These are phyloP conservation scores for Asterella californica DNA, from an alignment of 225 moss, liverwort and hornwort genomes.

Conservation along the genomic window DNA sequence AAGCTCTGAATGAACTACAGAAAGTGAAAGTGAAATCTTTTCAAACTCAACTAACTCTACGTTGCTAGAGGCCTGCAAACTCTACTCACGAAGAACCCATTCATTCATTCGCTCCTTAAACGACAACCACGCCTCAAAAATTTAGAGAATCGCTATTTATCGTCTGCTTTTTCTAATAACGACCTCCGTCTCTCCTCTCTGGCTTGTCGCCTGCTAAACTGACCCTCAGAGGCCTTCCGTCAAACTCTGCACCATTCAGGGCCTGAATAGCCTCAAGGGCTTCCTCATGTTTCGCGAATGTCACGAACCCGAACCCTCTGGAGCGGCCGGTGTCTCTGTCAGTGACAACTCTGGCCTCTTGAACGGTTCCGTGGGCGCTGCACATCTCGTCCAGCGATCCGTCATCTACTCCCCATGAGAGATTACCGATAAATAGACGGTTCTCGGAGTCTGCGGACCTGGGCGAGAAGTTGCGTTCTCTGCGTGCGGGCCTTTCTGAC, in stretches of 20 bases:
- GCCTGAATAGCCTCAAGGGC: conserved; percentile 27
- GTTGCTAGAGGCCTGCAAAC: not conserved
- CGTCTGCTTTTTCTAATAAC: not conserved
- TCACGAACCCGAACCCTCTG: conserved; percentile 45
- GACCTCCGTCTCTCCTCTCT: conserved; percentile 11
- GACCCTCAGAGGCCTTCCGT: conserved; percentile 6
- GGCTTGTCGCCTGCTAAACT: conserved; percentile 20
- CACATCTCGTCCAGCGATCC: conserved; percentile 51
- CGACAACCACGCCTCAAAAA: not conserved
- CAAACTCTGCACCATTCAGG: conserved; percentile 32
- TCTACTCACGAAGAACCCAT: not conserved
- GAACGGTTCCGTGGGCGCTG: conserved; percentile 58
- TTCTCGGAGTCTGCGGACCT: conserved; percentile 34
- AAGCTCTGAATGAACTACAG: not conserved
- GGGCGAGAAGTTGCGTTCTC: conserved; percentile 18
- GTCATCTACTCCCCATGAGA: conserved; percentile 69
- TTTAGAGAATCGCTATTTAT: not conserved
- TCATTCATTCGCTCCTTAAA: not conserved
- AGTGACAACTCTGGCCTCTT: conserved; percentile 67
- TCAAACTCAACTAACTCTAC: conserved; percentile 9
- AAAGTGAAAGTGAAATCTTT: not conserved
- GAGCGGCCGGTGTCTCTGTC: conserved; percentile 58
- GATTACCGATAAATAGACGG: conserved; percentile 84
- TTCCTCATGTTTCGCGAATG: conserved; percentile 18
- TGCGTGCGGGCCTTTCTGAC: conserved; percentile 25